Base-by-base conservation (phyloP, 495 filamentous ascomycete species). In the Trichoderma parareesei region DNA sequence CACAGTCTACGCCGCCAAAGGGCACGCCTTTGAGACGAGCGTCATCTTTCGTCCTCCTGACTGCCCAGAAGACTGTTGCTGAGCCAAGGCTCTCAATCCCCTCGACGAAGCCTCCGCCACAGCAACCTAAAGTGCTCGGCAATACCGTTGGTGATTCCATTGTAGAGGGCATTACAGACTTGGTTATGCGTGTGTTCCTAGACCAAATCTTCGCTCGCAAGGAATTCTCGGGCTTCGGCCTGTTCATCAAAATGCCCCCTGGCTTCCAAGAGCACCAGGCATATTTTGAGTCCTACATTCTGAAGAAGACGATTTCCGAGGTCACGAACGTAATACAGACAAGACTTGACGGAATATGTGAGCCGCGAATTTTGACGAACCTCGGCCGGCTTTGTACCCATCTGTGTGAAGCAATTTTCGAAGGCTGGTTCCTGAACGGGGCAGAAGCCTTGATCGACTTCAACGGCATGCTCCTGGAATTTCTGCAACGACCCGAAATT, bases 401-500 rank as follows among this genome's bases (percentile, higher is more conserved):
- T 71, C 81, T 97, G 70, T 83, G 86, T 0, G 95, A 98, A 75
- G 90, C 91, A 38, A 85, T 97, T 16, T 97, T 91, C 68, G 94
- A 98, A 75, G 94, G 94, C 40, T 96, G 91, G 91, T 97, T 97
- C 70, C 82, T 96, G 53, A 86, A 92, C 66, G 94, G 93, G 5
- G 91, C 88, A 10, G 87, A 90, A 62, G 78, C 85, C 3, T 84
- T 90, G 62, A 76, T 97, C n/a, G 91, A 98, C 68, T 95, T 96
- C 67, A 82, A 88, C n/a, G 94, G 92, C 2, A 83, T 83, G 7
- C 72, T 97, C 27, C 73, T 98, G 16, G 93, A 98, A 71, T 91
- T 95, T 72, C 79, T 97, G 14, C 91, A 97, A 71, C 85, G 88
- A 41, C 90, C 95, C 1, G 92, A 96, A 27, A 77, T 98, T 38